These are phyloP conservation scores for Trapa bicornis DNA, from an alignment of 345 rosid genomes.

Conservation along the genomic window DNA sequence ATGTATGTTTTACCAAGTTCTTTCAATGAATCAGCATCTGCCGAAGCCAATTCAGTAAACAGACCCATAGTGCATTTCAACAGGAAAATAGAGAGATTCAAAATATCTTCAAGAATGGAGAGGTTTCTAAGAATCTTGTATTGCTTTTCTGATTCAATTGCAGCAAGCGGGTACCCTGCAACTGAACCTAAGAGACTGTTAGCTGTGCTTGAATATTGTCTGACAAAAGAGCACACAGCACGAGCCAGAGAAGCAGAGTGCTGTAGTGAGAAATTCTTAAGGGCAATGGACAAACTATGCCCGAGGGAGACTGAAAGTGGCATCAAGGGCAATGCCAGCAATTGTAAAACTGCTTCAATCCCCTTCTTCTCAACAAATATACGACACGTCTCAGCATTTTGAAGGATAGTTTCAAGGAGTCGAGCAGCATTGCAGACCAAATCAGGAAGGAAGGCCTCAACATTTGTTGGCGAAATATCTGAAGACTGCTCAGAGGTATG, in stretches of 20 bases:
- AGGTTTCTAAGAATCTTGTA: slow-evolving; percentile 51
- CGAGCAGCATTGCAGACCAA: slow-evolving; percentile 70
- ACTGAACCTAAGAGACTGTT: slow-evolving; percentile 41
- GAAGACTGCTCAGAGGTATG: slow-evolving; percentile 40
- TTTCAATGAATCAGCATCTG: slow-evolving; percentile 85
- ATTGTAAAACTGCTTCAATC: slow-evolving; percentile 65
- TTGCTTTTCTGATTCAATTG: slow-evolving; percentile 43
- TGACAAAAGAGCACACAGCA: slow-evolving; percentile 65
- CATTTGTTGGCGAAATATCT: slow-evolving; percentile 34
- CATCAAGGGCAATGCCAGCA: slow-evolving; percentile 69
- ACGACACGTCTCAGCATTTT: slow-evolving; percentile 87
- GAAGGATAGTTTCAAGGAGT: slow-evolving; percentile 88
- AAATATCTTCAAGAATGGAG: slow-evolving; percentile 64
- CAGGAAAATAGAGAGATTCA: slow-evolving; percentile 67
- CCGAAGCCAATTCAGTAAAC: slow-evolving; percentile 67
- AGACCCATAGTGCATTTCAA: slow-evolving; percentile 67
- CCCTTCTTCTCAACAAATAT: slow-evolving; percentile 93
- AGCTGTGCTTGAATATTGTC: slow-evolving; percentile 57
- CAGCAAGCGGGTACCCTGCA: slow-evolving; percentile 49
- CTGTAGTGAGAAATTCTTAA: slow-evolving; percentile 88
- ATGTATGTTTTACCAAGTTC: slow-evolving; percentile 64
- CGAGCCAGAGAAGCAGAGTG: slow-evolving; percentile 76
- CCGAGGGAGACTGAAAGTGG: slow-evolving; percentile 70
- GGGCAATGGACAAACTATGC: slow-evolving; percentile 70
- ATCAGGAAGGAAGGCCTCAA: slow-evolving; percentile 72